A percentile compares a stretch with the other conserved stretches of the same genome.
Conservation (phyloP, 1,139 yeast genomes). For the Arxiozyma slooffiae region DNA sequence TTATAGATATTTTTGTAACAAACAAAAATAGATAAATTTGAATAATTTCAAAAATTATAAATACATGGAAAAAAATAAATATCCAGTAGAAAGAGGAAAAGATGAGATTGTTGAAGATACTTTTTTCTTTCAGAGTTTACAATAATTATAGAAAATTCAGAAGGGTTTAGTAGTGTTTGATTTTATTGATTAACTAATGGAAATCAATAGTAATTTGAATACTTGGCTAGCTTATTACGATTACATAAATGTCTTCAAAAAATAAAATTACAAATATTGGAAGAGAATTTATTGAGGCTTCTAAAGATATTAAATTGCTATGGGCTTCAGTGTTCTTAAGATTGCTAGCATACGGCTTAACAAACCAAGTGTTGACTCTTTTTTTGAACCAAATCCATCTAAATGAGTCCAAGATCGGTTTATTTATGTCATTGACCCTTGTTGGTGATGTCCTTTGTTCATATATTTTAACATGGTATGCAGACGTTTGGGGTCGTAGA, state of each 20-base stretch:
- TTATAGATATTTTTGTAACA: too few species aligned
- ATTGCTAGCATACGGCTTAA: constrained; percentile 68
- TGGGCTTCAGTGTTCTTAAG: constrained; percentile 66
- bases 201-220: too few species aligned
- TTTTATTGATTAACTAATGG: too few species aligned
- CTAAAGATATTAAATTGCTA: constrained; percentile 51
- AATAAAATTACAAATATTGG: not conserved
- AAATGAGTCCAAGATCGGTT: constrained; percentile 53
- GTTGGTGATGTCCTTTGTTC: constrained; percentile 73
- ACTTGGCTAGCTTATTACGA: not conserved
- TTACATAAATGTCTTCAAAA: not conserved
- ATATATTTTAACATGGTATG: constrained; percentile 64
- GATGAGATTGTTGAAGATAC: too few species aligned
- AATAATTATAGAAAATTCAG: too few species aligned
- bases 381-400: constrained; percentile 51
- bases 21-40: too few species aligned
- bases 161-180: too few species aligned
- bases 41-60: too few species aligned
- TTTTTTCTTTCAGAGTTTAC: too few species aligned
- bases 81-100: too few species aligned
- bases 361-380: constrained; percentile 70
- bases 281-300: constrained; percentile 14
- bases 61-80: too few species aligned
- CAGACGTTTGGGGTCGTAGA: constrained; percentile 68
- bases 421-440: constrained; percentile 75